Evolutionary conservation across 2,329 filamentous ascomycete species (phyloP).

Genomic region (Alternaria sp.): DNA sequence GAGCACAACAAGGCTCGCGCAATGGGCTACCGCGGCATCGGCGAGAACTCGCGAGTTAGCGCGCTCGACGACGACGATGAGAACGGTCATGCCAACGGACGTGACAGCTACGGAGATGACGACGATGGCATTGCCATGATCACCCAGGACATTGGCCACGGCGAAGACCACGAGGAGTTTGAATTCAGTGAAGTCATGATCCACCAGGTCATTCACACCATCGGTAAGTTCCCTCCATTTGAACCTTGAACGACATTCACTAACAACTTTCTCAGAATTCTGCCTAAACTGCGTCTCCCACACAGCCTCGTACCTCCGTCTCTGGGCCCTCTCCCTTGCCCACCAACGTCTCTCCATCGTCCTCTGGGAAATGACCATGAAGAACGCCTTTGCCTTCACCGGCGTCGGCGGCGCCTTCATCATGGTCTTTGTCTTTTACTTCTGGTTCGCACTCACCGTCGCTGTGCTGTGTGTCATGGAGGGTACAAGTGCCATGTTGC

Average conservation of each 20-base stretch:
- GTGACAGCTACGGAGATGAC: slow-evolving; percentile 74
- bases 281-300: slow-evolving; percentile 99
- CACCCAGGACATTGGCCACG: slow-evolving; percentile 74
- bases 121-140: slow-evolving; percentile 87
- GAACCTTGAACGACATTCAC: no score
- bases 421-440: slow-evolving; percentile 80
- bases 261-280: slow-evolving; percentile 71
- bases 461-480: slow-evolving; percentile 91
- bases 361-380: slow-evolving; percentile 95
- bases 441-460: slow-evolving; percentile 88
- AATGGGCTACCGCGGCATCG: slow-evolving; percentile 89
- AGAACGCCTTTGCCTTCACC: slow-evolving; percentile 70
- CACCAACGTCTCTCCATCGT: slow-evolving; percentile 98
- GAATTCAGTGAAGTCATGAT: slow-evolving; percentile 98
- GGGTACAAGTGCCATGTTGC: slow-evolving; percentile 93
- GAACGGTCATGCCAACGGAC: slow-evolving; percentile 62
- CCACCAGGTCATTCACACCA: slow-evolving; percentile 98
- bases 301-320: slow-evolving; percentile 96
- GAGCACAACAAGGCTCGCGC: slow-evolving; percentile 90
- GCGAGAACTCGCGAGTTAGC: slow-evolving; percentile 85
- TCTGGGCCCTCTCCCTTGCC: slow-evolving; percentile 95
- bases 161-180: slow-evolving; percentile 92
- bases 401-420: slow-evolving; percentile 76
- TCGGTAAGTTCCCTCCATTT: no score
- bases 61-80: slow-evolving; percentile 90